Conservation (phyloP, 1,284 basidiomycete genomes). For the Coniophora puteana region DNA sequence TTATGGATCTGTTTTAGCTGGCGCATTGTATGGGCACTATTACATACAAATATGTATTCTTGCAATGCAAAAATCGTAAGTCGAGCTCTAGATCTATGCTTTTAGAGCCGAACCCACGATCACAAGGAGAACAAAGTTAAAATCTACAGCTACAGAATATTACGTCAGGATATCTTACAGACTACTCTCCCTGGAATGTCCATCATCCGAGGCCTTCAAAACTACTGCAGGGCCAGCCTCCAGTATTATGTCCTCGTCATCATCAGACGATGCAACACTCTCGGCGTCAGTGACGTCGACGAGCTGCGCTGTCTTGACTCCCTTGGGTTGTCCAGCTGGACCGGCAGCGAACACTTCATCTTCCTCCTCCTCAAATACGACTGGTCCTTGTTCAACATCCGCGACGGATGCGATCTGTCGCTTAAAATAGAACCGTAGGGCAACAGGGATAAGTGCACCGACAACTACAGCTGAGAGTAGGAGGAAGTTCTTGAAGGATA, state of each 20-base stretch:
- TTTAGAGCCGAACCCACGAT: background rate
- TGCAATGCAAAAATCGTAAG: too few relatives aligned
- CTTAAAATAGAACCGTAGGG: constrained; percentile 74
- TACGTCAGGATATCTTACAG: too few relatives aligned
- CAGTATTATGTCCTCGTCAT: constrained; percentile 60
- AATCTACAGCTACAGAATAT: constrained; percentile 4
- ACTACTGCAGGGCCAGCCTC: constrained; percentile 61
- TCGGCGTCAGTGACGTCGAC: constrained; percentile 33
- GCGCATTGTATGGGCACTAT: too few relatives aligned
- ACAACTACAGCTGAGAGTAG: constrained; percentile 79
- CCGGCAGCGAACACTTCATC: constrained; percentile 52
- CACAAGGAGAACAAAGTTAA: background rate
- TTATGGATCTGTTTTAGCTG: too few relatives aligned
- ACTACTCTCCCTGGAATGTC: too few relatives aligned
- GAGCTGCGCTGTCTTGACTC: constrained; percentile 31
- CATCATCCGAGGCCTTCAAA: constrained; percentile 33
- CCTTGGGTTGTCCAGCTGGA: constrained; percentile 36
- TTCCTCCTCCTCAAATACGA: constrained; percentile 31
- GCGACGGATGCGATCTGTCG: constrained; percentile 48
- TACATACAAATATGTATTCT: too few relatives aligned
- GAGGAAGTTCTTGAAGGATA: constrained; percentile 86
- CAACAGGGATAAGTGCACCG: constrained; percentile 91
- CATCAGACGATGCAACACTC: constrained; percentile 30
- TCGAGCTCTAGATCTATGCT: too few relatives aligned
- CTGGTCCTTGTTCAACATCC: constrained; percentile 35